Evolutionary conservation across 2,329 filamentous ascomycete genomes (phyloP), one percentile per base, ranked within the genome.

Genomic region (Trichoderma brevicompactum): DNA sequence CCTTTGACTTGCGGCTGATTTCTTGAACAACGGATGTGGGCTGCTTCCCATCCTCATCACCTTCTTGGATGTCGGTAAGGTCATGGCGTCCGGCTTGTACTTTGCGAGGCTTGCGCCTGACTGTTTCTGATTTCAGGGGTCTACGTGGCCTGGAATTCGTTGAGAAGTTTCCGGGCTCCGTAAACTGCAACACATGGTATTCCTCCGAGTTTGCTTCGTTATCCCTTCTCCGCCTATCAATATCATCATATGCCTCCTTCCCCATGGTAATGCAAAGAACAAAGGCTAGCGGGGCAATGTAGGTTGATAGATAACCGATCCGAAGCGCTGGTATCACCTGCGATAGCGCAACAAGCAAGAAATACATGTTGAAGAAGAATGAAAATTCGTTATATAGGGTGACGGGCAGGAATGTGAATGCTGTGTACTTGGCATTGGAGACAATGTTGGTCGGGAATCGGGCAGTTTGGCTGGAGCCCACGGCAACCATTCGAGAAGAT

Each of bases 301-400:
- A 99, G 1, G 95, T 98, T 36, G 92, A 92, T 67, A 99, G 85
- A 76, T 97, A 98, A 64, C 95, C 95, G 70, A 99, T 97, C 63
- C 93, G 88, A 63, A 99, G 80, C 23, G 91, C 86, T 4, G 93
- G 94, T 73, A 99, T 94, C 49, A 92, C 89, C 79, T 99, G 95
- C 43, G 94, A 98, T 56, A 98, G 79, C 7, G 95, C 96, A 56
- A 99, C 95, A 32, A 98, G 87, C 64, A 99, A 83, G 77, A 99
- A 99, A 77, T 99, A 99, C 83, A 98, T 92, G 84, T 99, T 99
- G 84, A 99, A 97, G 80, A 99, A 99, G 82, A 98, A 99, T 66
- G 94, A 97, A 76, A 99, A 99, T 75, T 99, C 95, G 79, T 98
- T 98, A 79, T 97, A 99, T 23, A 99, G 82, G 0, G 95, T 99